Evolutionary conservation across 352 stramenopile species (phyloP).

Genomic region (Elongisporangium undulatum): DNA sequence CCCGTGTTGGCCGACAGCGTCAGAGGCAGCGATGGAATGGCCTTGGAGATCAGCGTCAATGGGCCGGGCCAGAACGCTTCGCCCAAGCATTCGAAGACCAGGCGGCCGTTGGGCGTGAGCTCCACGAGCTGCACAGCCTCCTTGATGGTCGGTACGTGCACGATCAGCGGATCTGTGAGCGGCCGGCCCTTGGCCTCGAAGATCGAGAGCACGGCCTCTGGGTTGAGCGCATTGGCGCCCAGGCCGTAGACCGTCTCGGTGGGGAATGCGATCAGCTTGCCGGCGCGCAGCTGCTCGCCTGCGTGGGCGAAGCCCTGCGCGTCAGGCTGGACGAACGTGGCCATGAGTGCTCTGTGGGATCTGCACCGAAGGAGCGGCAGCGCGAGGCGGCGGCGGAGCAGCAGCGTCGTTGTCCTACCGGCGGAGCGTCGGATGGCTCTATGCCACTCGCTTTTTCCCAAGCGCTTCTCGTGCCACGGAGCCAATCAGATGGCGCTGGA

Average conservation of each 20-base stretch:
- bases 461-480: neutral
- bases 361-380: neutral
- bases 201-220: slow-evolving; percentile 92
- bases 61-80: slow-evolving; percentile 96
- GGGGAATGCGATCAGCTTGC: slow-evolving; percentile 92
- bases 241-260: slow-evolving; percentile 99
- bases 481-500: neutral
- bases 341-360: slow-evolving; percentile 20
- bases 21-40: slow-evolving; percentile 74
- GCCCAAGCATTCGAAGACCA: slow-evolving; percentile 83
- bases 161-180: slow-evolving; percentile 97
- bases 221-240: slow-evolving; percentile 95
- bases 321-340: slow-evolving; percentile 39
- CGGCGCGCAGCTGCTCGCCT: slow-evolving; percentile 62
- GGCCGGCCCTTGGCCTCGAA: slow-evolving; percentile 95
- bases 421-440: slow-evolving; percentile 1
- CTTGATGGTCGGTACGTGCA: slow-evolving; percentile 91
- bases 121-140: slow-evolving; percentile 90
- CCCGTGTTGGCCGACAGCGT: slow-evolving; percentile 92
- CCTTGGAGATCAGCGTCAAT: slow-evolving; percentile 95
- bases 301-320: slow-evolving; percentile 39
- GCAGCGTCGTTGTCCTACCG: slow-evolving; percentile 1
- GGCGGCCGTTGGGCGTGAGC: slow-evolving; percentile 47
- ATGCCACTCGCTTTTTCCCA: neutral
- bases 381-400: neutral